Base-by-base conservation (phyloP, 306 rosid species). In the Sicyos baderoa region DNA sequence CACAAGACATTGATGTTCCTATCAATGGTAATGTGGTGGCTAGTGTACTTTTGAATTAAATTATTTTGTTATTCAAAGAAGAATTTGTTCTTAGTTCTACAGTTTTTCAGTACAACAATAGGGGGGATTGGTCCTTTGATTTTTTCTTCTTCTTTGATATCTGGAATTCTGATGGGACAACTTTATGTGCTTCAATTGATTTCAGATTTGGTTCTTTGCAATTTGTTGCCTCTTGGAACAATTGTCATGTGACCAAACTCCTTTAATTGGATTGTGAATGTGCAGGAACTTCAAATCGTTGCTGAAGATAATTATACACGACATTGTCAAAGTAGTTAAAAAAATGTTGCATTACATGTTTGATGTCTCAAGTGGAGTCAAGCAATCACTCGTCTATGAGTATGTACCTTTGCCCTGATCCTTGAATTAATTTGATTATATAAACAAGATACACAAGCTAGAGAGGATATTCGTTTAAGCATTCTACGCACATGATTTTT, bases 131-230 rank as follows among this genome's bases (percentile, higher is more conserved):
- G 42, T 29, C n/a, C n/a, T n/a, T n/a, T n/a, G n/a, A n/a, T n/a
- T 29, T 29, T 29, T 29, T 29, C 35, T 29, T 29, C 35, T 29
- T 29, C 35, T 29, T 29, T 29, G 35, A 29, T 29, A 29, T 29
- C 35, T 29, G 35, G 35, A 9, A 44, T 44, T 44, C 49, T 44
- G 3, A 12, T 44, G 15, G 49, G 49, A 44, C 35, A 55, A 55
- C 61, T 50, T 50, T 18, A 9, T 53, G 57, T 53, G 23, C 25
- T 13, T 18, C 13, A 1, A 61, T 37, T 61, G 49, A 61, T n/a
- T 59, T 59, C 65, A 59, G 21, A 59, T 29, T 60, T 60, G 48
- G 67, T 32, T 60, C 32, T 37, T 63, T 11, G 51, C 12, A 11
- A 64, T 42, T 27, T 13, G 17, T 56, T 25, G 18, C 50, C 68